Base-by-base conservation (phyloP, 441 rosid genomes). In the Brassica balearica region DNA sequence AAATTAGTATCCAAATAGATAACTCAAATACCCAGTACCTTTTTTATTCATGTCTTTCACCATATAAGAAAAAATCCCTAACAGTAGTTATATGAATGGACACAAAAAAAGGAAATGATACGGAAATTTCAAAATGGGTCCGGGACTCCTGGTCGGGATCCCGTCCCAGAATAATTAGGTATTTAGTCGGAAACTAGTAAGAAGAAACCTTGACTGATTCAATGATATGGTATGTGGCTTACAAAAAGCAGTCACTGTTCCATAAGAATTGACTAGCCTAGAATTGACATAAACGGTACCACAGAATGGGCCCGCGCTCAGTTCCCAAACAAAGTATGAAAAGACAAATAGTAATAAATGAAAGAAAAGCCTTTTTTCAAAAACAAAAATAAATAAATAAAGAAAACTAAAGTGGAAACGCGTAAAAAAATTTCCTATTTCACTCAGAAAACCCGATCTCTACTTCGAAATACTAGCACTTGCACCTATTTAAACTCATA, bases 181-280 rank as follows among this genome's bases (percentile, higher is more conserved):
- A 61, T 2, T 69, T 48, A 20, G 48, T 29, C 36, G 73, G 29
- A 68, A 14, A 59, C 20, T 68, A 46, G 9, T 69, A 61, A 51
- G 80, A 69, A 75, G 65, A 15, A 38, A 6, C 80, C 65, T 71
- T 65, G 80, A 77, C 80, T 77, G 32, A 64, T 65, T 77, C 80
- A 71, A 77, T 71, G 48, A 36, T 17, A 68, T 64, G 80, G 75
- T 70, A 2, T 62, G 32, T 70, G 71, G 66, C 58, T 64, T 36
- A 65, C 3, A 10, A 9, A 22, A 70, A 70, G 8, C 48, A 23
- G 8, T 70, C 71, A 32, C 38, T 7, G 53, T 76, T 62, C 22
- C 56, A 64, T 32, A 58, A 70, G 65, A 63, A 14, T 62, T 48
- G 15, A 46, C 19, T 38, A 38, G 43, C 43, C 43, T 15, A 77